A percentile compares a stretch with the other conserved stretches of the same genome.
phyloP scores from a whole-genome alignment of 305 asterid genomes.

The Fraxinus greggii region DNA sequence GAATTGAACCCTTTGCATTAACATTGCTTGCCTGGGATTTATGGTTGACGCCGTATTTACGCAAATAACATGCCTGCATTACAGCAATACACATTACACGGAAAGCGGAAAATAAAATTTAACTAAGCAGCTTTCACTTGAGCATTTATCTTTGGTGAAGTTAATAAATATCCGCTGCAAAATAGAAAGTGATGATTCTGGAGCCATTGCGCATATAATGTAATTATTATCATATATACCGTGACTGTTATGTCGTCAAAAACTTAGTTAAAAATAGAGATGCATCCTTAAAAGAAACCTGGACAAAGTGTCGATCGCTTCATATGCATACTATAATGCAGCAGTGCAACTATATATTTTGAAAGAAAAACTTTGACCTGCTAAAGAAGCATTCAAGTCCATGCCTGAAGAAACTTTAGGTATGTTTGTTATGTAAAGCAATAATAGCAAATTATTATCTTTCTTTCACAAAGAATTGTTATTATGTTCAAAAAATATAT shows the following conservation, averaged over 20 bases:
- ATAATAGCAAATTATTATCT: background rate
- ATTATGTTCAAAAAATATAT: background rate
- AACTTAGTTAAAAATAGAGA: background rate
- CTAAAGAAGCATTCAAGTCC: background rate
- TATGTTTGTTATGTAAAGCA: background rate
- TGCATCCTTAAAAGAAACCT: background rate
- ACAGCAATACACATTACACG: background rate
- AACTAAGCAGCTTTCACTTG: background rate
- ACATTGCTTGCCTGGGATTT: background rate
- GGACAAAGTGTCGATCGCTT: background rate
- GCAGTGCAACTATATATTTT: background rate
- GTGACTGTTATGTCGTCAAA: background rate
- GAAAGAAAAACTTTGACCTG: background rate
- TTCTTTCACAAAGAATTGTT: background rate
- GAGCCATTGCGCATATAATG: background rate
- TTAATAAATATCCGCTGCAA: background rate
- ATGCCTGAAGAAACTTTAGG: background rate
- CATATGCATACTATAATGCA: background rate
- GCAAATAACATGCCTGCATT: background rate
- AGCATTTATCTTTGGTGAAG: background rate
- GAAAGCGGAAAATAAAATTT: background rate
- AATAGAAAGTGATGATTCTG: background rate
- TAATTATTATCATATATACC: background rate
- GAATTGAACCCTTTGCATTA: background rate
- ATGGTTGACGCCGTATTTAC: background rate